phyloP scores from a whole-genome alignment of 2,329 filamentous ascomycete species.

The Aspergillus japonicus region DNA sequence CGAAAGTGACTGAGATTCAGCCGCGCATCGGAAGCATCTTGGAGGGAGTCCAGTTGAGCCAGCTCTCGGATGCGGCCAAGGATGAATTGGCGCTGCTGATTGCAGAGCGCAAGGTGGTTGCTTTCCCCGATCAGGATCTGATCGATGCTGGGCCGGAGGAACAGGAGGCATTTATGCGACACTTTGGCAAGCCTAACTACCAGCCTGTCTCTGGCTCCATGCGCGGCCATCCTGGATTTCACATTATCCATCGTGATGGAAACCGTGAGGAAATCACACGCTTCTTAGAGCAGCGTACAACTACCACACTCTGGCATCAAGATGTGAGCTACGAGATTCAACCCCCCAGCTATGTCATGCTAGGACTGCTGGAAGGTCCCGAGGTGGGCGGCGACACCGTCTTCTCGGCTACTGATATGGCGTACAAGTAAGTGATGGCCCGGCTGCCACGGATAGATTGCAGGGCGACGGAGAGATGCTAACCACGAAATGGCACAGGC shows the following conservation, averaged over 20 bases:
- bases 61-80: slow-evolving; percentile 48
- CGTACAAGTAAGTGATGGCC: slow-evolving; percentile 40
- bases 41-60: slow-evolving; percentile 49
- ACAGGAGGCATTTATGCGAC: slow-evolving; percentile 46
- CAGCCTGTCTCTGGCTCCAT: slow-evolving; percentile 47
- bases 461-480: not conserved
- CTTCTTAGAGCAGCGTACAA: slow-evolving; percentile 45
- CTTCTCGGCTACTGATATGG: slow-evolving; percentile 46
- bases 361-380: slow-evolving; percentile 51
- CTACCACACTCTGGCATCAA: slow-evolving; percentile 51
- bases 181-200: slow-evolving; percentile 49
- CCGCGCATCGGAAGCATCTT: slow-evolving; percentile 45
- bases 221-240: slow-evolving; percentile 45
- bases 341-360: slow-evolving; percentile 48
- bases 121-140: slow-evolving; percentile 54
- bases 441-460: not conserved
- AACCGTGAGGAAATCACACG: slow-evolving; percentile 45
- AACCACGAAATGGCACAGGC: slow-evolving; percentile 17
- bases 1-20: slow-evolving; percentile 41
- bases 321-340: slow-evolving; percentile 52
- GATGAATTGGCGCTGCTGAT: slow-evolving; percentile 63
- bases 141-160: slow-evolving; percentile 45
- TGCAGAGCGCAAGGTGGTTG: slow-evolving; percentile 61
- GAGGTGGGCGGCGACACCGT: slow-evolving; percentile 52
- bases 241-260: slow-evolving; percentile 48